Evolutionary conservation across 2,329 filamentous ascomycete genomes (phyloP).

Genomic region (Apiospora kogelbergensis): DNA sequence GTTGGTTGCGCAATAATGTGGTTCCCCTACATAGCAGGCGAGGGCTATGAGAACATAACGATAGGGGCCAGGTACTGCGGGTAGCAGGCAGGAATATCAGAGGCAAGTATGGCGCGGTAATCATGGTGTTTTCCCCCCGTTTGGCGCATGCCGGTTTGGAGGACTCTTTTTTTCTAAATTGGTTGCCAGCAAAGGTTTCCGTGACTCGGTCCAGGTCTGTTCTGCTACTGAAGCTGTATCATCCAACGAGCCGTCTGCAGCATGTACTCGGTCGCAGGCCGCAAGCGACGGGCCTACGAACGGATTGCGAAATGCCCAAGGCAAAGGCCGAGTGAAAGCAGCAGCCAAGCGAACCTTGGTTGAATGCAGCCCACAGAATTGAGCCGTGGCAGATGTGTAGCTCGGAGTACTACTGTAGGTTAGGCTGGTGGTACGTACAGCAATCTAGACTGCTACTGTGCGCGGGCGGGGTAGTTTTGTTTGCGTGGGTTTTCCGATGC

Average conservation of each 20-base stretch:
- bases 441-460: slow-evolving; percentile 1
- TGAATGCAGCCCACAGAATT: slow-evolving; percentile 1
- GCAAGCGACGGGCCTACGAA: not conserved
- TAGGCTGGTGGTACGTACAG: not conserved
- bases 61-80: not conserved
- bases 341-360: slow-evolving; percentile 5
- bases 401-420: not conserved
- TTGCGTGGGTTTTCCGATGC: not conserved
- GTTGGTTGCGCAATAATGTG: slow-evolving; percentile 7
- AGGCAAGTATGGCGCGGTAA: not conserved
- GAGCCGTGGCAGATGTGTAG: slow-evolving; percentile 1
- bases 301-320: not conserved
- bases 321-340: not conserved
- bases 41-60: slow-evolving; percentile 6
- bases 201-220: not conserved
- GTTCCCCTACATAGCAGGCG: not conserved
- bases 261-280: not conserved
- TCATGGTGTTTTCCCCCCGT: not conserved
- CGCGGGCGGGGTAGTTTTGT: not conserved
- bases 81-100: not conserved
- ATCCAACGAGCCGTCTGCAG: not conserved
- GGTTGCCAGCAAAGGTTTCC: not conserved
- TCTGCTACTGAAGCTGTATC: not conserved
- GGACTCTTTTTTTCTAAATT: not conserved
- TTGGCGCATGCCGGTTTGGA: not conserved